Conservation (phyloP, 2,329 filamentous ascomycete genomes). For the Pyricularia grisea region DNA sequence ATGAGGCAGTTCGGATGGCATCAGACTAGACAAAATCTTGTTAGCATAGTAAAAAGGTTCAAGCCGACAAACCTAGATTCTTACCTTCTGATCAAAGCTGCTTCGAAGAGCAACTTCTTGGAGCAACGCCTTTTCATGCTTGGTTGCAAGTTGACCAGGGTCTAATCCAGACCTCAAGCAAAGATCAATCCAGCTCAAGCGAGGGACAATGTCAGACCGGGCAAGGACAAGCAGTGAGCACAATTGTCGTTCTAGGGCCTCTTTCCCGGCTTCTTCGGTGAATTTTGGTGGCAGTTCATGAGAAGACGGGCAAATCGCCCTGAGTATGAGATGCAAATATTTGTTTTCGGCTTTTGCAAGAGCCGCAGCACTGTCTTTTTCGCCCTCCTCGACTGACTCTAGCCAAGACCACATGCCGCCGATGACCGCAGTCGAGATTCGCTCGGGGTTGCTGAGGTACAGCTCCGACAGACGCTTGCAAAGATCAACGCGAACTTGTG, state of each 20-base stretch:
- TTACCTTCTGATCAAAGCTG: conserved; percentile 41
- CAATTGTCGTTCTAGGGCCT: conserved; percentile 58
- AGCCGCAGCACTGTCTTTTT: conserved; percentile 67
- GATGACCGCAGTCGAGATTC: conserved; percentile 55
- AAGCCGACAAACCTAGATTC: neutral
- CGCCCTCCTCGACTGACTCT: conserved; percentile 52
- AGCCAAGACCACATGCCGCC: conserved; percentile 76
- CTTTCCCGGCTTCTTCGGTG: conserved; percentile 31
- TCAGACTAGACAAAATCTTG: conserved; percentile 18
- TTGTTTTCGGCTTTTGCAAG: conserved; percentile 54
- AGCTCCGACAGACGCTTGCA: conserved; percentile 50
- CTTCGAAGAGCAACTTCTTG: conserved; percentile 51
- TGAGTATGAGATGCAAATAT: conserved; percentile 52
- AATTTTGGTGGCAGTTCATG: conserved; percentile 34
- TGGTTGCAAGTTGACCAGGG: conserved; percentile 66
- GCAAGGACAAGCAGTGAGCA: conserved; percentile 70
- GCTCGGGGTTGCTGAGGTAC: conserved; percentile 50
- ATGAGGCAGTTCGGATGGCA: conserved; percentile 59
- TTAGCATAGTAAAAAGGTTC: neutral
- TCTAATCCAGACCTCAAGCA: conserved; percentile 74
- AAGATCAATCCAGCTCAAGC: conserved; percentile 78
- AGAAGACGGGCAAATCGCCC: conserved; percentile 52
- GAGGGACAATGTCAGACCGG: conserved; percentile 67
- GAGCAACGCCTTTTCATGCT: conserved; percentile 55
- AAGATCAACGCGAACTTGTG: conserved; percentile 55